Base-by-base conservation (phyloP, 305 asterid species). In the Caryopteris hybrid region DNA sequence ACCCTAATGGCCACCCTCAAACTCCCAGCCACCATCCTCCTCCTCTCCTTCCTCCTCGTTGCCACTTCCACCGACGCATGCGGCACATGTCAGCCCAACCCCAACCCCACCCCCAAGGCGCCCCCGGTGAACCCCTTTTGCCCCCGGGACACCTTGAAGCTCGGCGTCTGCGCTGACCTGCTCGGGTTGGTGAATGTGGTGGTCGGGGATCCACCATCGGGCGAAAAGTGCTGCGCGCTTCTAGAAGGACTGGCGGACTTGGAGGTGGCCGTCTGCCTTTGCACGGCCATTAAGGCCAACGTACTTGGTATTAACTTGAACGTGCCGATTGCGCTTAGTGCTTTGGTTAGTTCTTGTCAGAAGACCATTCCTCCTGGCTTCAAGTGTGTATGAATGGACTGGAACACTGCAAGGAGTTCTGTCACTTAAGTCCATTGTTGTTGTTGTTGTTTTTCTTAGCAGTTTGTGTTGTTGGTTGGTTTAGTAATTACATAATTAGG, bases 181-280 rank as follows among this genome's bases (percentile, higher is more conserved):
- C 79, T 90, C 11, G 94, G 95, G 31, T 73, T 90, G 57, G 84
- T 83, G 31, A 81, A 79, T 55, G 34, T 85, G 64, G 76, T 80
- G 47, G n/a, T 85, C 7, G 96, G 97, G 8, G 69, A 29, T 4
- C 84, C 91, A 0, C 87, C 90, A 0, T 83, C 91, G 4, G 77
- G 85, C 0, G 47, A 55, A 48, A 76, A 80, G 42, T 91, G 96
- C 65, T 91, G 96, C 36, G 71, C 91, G 0, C 11, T 89, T 50
- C 92, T 91, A 1, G 64, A 84, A 66, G 98, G 98, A 8, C 52
- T 91, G 74, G 86, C 81, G 0, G 86, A 89, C 73, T 62, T 89
- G 76, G 96, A 91, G 79, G 96, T 60, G 43, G 98, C 96, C 0
- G 94, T 80, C 29, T 91, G 98, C 72, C 94, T 91, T 36, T 91